Evolutionary conservation across 208 protist species (phyloP).

Genomic region (Tritrichomonas foetus): DNA sequence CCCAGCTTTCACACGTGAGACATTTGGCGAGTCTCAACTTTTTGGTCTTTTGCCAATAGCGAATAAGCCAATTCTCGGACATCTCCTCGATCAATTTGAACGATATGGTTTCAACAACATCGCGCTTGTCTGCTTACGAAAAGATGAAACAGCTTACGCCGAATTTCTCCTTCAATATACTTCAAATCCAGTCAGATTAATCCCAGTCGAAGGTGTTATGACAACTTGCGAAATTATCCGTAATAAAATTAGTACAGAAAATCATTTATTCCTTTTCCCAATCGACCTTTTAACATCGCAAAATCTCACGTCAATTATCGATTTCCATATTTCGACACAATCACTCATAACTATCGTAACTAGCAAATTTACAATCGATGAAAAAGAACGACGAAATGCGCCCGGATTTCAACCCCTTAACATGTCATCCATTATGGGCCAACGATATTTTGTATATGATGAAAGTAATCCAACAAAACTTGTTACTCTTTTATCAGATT

Average conservation of each 20-base stretch:
- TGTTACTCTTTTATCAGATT: neutral
- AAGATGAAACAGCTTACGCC: neutral
- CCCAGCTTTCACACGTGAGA: neutral
- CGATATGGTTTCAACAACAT: neutral
- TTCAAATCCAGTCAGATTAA: neutral
- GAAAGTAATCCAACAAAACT: neutral
- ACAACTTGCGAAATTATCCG: neutral
- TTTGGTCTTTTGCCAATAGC: neutral
- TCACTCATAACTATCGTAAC: neutral
- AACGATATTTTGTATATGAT: neutral
- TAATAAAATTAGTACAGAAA: neutral
- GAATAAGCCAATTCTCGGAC: neutral
- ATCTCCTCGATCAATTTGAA: neutral
- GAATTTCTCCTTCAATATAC: neutral
- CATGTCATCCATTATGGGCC: neutral
- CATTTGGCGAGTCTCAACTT: neutral
- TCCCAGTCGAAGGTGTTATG: neutral
- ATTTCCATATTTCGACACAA: neutral
- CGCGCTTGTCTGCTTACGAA: neutral
- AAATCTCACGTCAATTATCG: neutral
- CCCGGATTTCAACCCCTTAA: neutral
- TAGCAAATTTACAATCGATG: neutral
- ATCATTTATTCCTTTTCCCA: neutral
- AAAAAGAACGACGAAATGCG: neutral
- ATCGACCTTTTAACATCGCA: neutral